These are phyloP conservation scores for Endoconidiophora polonica DNA, from an alignment of 2,329 filamentous ascomycete genomes.

Conservation along the genomic window DNA sequence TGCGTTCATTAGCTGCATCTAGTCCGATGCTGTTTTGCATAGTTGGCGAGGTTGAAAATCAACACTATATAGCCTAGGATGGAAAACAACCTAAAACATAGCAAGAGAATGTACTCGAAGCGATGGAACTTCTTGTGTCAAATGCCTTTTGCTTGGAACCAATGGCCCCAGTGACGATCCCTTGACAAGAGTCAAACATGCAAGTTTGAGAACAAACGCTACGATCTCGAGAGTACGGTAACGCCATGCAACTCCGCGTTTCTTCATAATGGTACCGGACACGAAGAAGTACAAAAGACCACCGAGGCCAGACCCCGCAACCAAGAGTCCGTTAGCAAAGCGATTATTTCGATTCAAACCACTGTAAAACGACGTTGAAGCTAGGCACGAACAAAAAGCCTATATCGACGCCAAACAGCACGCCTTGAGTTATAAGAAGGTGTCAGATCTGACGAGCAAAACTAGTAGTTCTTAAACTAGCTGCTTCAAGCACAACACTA, in stretches of 20 bases:
- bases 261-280: conserved; percentile 49
- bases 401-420: conserved; percentile 64
- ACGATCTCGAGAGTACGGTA: conserved; percentile 50
- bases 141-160: conserved; percentile 52
- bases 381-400: conserved; percentile 58
- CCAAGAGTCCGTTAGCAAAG: conserved; percentile 50
- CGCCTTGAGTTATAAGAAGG: conserved; percentile 55
- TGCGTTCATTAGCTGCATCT: conserved; percentile 40
- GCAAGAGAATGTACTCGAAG: conserved; percentile 44
- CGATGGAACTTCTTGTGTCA: conserved; percentile 44
- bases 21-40: conserved; percentile 51
- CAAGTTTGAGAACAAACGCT: conserved; percentile 44
- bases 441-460: conserved; percentile 58
- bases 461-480: conserved; percentile 51
- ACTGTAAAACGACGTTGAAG: conserved; percentile 53
- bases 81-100: conserved; percentile 53
- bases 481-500: conserved; percentile 46
- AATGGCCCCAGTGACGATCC: conserved; percentile 54
- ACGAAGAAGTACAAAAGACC: conserved; percentile 53
- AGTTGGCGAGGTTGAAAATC: conserved; percentile 62
- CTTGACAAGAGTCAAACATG: conserved; percentile 44
- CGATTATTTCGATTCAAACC: conserved; percentile 52
- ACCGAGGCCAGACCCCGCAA: conserved; percentile 59
- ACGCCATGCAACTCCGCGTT: conserved; percentile 47
- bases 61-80: conserved; percentile 61